Base-by-base conservation (phyloP, 768 basidiomycete genomes). In the Leccinum disarticulatum region DNA sequence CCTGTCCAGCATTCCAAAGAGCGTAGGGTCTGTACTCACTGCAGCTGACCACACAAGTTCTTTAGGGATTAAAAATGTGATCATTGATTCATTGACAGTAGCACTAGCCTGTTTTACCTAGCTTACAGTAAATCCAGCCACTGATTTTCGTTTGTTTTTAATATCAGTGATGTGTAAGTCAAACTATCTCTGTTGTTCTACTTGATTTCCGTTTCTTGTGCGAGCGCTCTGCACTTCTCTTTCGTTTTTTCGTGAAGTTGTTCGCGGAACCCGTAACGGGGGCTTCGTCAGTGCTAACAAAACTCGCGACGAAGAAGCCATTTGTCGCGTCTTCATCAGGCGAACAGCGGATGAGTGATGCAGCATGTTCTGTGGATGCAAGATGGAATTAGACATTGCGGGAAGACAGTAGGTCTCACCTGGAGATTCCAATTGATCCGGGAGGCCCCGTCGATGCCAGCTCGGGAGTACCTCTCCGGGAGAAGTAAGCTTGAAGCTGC, bases 281-380 rank as follows among this genome's bases (percentile, higher is more conserved):
- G 43, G 35, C 4, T 8, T 31, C 51, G 3, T 62, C 22, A 15
- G 14, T 17, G 10, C 51, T 65, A 41, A 93, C 77, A 70, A 98
- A 95, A 72, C 91, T 97, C n/a, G 92, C 87, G 25, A 99, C 95
- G 66, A 99, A 99, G 78, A 99, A 99, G 0, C 97, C 97, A 68
- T 98, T 98, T 13, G 92, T 94, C 38, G 83, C 85, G 68, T 98
- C 95, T 61, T 90, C 91, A 56, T 87, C 85, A 14, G 92, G 86
- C 28, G 82, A 81, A 71, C 91, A 93, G 17, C 92, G 85, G 28
- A 94, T 67, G 19, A 91, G 70, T 11, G 85, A 85, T 4, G 77
- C 73, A 5, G 90, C 87, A 59, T 84, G 71, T 22, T 70, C 87
- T 88, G 62, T 28, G n/a, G n/a, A 54, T 43, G 6, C 38, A 11